Base-by-base conservation (phyloP, 2,329 filamentous ascomycete species). In the Trichoderma gracile region DNA sequence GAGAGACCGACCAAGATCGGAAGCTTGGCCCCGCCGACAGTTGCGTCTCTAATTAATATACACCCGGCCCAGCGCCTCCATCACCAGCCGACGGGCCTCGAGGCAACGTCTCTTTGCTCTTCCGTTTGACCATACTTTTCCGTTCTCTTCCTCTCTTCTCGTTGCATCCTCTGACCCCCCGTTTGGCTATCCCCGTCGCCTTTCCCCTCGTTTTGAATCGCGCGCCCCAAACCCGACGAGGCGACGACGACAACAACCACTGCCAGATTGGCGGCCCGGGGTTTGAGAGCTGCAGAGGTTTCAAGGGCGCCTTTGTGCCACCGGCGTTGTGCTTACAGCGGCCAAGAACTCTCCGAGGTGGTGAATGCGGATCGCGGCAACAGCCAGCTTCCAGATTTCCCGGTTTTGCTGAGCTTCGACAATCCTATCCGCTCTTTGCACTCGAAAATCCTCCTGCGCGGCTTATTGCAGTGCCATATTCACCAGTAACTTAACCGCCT, bases 41-140 rank as follows among this genome's bases (percentile, higher is more conserved):
- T 40, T 64, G 55, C 56, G 38, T 53, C 55, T 60, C 47, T 65
- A 63, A 65, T 62, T 65, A 65, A 65, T 65, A 65, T 63, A 63
- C 64, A 57, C 53, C 64, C 49, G 49, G 27, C 33, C 58, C 57
- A 61, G 56, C 63, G 49, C 57, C 55, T 55, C 63, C 63, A 65
- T 65, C 63, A 46, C 63, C 58, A 63, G 50, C 58, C 58, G 50
- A 52, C 43, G 33, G 50, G 63, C 55, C 43, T 65, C 43, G 38
- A 55, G 54, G 59, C 64, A 57, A 57, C 64, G 30, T 65, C 49
- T 57, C 30, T 38, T 40, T 38, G 59, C 55, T 60, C 63, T 12
- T 49, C 56, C 43, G 40, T 55, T 56, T 65, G 42, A 53, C 54
- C 49, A 63, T 57, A 54, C 53, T 57, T 63, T 57, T 53, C 27